Evolutionary conservation across 345 rosid genomes (phyloP).

Genomic region (Salix arbutifolia): DNA sequence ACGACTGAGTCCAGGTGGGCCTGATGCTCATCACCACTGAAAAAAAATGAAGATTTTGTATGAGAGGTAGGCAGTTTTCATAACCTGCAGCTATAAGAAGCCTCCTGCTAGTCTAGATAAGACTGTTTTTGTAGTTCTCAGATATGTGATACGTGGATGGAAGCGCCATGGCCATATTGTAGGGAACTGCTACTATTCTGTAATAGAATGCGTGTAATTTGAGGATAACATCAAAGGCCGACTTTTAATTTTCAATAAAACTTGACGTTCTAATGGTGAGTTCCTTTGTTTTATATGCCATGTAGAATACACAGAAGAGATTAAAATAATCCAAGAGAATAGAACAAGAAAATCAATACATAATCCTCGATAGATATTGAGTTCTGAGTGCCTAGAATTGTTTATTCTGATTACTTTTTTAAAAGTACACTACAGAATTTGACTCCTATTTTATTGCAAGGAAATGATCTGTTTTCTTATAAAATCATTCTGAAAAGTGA

Average conservation of each 20-base stretch:
- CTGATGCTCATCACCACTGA: slow-evolving; percentile 47
- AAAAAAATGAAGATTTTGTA: not conserved
- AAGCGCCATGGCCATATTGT: too few relatives aligned
- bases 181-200: too few relatives aligned
- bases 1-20: slow-evolving; percentile 51
- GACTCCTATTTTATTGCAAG: not conserved
- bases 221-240: not conserved
- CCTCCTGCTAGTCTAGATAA: too few relatives aligned
- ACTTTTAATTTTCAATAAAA: not conserved
- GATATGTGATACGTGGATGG: too few relatives aligned
- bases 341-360: not conserved
- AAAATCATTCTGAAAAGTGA: not conserved
- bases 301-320: not conserved
- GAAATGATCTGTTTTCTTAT: not conserved
- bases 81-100: too few relatives aligned
- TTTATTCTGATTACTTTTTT: not conserved
- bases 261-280: not conserved
- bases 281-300: not conserved
- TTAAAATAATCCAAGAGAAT: not conserved
- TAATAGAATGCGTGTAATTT: too few relatives aligned
- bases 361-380: not conserved
- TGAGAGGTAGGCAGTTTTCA: not conserved
- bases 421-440: not conserved
- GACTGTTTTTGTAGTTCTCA: too few relatives aligned
- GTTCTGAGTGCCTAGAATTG: not conserved